Base-by-base conservation (phyloP, 2,329 filamentous ascomycete genomes). In the Pseudogymnoascus sp. region DNA sequence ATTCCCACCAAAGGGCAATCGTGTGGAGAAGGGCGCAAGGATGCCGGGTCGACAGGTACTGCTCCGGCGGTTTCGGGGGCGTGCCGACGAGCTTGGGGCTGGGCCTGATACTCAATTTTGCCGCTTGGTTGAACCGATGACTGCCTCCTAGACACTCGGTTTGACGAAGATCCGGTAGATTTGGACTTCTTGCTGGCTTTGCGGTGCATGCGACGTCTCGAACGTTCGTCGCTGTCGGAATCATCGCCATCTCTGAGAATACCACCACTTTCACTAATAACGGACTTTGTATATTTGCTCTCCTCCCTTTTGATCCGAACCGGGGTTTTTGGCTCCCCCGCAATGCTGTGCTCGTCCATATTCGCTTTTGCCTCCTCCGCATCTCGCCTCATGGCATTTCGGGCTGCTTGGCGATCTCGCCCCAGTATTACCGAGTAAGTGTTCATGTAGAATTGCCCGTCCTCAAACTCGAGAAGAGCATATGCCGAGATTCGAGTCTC, bases 371-470 rank as follows among this genome's bases (percentile, higher is more conserved):
- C 78, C 61, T 78, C 76, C 40, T 80, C 77, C 36, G 76, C 75
- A 64, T 84, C 79, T 63, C 77, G 77, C 49, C 79, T 78, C 63
- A 66, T 59, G 9, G 66, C 65, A 21, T 84, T 84, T 68, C 83
- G 79, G 67, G 85, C 75, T 8, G 85, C 85, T 14, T 84, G 84
- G 69, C 86, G 80, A 73, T 92, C 89, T 65, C 89, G 86, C 62
- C 88, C 89, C 28, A 93, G 84, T 63, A 89, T 83, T 68, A 92
- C 82, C 61, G 84, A 81, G 69, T 87, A 88, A 1, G 88, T 91
- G 61, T 86, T 90, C 85, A 93, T 89, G 75, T 90, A 89, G 73
- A 90, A 92, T 63, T 86, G 83, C 71, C 88, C 88, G 77, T 93
- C 89, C 68, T 83, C 81, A 72, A 93, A 92, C 69, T 87, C 84